Percentiles rank a stretch among this genome's conserved stretches.
Conservation (phyloP, 2,329 filamentous ascomycete genomes). For the Fusarium chaquense region DNA sequence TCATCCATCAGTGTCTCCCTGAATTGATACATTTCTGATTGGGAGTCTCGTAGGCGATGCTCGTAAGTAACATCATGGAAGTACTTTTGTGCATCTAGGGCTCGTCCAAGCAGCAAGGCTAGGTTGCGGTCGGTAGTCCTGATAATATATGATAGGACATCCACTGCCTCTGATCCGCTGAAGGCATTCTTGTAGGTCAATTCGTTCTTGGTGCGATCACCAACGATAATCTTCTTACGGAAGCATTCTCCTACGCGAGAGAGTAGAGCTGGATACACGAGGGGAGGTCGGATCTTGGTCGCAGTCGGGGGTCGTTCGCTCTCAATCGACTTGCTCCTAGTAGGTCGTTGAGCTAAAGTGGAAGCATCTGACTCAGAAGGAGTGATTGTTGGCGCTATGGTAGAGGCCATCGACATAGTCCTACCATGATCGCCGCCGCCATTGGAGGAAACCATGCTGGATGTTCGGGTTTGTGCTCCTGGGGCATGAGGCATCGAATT, state of each 20-base stretch:
- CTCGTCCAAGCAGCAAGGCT: slow-evolving; percentile 88
- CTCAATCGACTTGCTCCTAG: slow-evolving; percentile 67
- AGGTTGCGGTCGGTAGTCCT: slow-evolving; percentile 96
- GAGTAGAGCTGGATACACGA: slow-evolving; percentile 93
- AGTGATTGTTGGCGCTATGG: slow-evolving; percentile 76
- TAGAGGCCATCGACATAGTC: slow-evolving; percentile 95
- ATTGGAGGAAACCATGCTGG: slow-evolving; percentile 70
- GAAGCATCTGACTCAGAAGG: slow-evolving; percentile 68
- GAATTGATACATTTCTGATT: slow-evolving; percentile 96
- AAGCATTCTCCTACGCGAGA: slow-evolving; percentile 96
- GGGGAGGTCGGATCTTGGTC: slow-evolving; percentile 75
- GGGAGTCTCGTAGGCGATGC: slow-evolving; percentile 93
- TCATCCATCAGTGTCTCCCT: slow-evolving; percentile 91
- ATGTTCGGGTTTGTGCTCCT: slow-evolving; percentile 68
- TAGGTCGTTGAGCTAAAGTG: slow-evolving; percentile 67
- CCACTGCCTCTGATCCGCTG: slow-evolving; percentile 93
- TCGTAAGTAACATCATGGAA: slow-evolving; percentile 99
- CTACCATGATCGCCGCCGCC: slow-evolving; percentile 64
- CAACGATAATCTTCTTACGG: slow-evolving; percentile 84
- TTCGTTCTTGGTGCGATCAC: slow-evolving; percentile 95
- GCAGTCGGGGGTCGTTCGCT: slow-evolving; percentile 68
- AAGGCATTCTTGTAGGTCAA: slow-evolving; percentile 98
- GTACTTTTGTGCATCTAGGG: slow-evolving; percentile 96
- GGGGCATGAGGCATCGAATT: slow-evolving; percentile 59
- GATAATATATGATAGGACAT: slow-evolving; percentile 96